These are phyloP conservation scores for Ogataea methanolica DNA, from an alignment of 805 yeast genomes.

Conservation along the genomic window DNA sequence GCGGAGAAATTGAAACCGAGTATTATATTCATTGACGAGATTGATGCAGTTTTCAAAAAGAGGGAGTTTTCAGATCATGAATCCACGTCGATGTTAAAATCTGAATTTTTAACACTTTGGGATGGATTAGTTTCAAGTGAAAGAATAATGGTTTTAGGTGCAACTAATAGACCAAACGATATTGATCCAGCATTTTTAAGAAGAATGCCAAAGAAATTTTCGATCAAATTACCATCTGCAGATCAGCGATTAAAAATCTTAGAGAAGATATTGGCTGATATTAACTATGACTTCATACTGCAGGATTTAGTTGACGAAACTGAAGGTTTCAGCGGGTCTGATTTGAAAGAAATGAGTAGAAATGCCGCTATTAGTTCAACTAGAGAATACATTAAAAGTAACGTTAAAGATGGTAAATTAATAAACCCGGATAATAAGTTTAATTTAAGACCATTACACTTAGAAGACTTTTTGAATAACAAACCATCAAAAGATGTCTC, in stretches of 20 bases:
- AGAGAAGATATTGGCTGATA: slow-evolving; percentile 59
- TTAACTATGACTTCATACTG: slow-evolving; percentile 64
- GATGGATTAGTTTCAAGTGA: slow-evolving; percentile 82
- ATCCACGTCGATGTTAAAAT: slow-evolving; percentile 89
- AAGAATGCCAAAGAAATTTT: slow-evolving; percentile 87
- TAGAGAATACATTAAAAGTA: slow-evolving; percentile 68
- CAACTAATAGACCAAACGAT: slow-evolving; percentile 88
- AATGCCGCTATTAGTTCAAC: slow-evolving; percentile 91
- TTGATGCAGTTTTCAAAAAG: slow-evolving; percentile 89
- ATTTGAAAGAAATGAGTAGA: slow-evolving; percentile 83
- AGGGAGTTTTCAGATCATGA: slow-evolving; percentile 85
- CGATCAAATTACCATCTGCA: slow-evolving; percentile 66
- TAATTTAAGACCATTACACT: slow-evolving; percentile 56
- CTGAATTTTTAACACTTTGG: slow-evolving; percentile 97
- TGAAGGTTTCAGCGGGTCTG: slow-evolving; percentile 83
- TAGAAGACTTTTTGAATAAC: slow-evolving; percentile 50
- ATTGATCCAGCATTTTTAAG: slow-evolving; percentile 90
- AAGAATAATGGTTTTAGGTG: slow-evolving; percentile 83
- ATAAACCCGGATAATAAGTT: slow-evolving; percentile 32
- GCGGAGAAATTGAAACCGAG: slow-evolving; percentile 92
- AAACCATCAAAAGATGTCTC: neutral
- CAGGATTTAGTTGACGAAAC: slow-evolving; percentile 58
- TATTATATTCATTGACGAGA: slow-evolving; percentile 92
- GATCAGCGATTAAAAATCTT: slow-evolving; percentile 69
- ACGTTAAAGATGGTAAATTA: slow-evolving; percentile 40